Evolutionary conservation across 768 basidiomycete species (phyloP).

Genomic region (Lactarius pseudohatsudake): DNA sequence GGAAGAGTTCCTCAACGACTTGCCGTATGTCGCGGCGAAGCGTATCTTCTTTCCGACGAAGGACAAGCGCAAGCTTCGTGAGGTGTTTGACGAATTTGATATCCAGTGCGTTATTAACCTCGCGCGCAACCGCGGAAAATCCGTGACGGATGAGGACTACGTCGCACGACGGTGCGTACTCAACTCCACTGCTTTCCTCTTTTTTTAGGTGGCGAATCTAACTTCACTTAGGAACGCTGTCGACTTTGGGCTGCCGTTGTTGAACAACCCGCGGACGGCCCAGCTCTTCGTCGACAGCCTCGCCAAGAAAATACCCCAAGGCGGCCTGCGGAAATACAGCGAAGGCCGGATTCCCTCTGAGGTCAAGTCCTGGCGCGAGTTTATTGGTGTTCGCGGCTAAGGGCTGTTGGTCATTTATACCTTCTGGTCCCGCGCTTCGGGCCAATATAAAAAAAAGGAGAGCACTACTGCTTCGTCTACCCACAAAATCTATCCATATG

Average conservation of each 20-base stretch:
- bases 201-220: slow-evolving; percentile 7
- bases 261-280: slow-evolving; percentile 89
- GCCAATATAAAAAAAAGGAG: neutral
- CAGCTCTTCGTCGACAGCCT: slow-evolving; percentile 89
- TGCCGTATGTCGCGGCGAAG: slow-evolving; percentile 77
- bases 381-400: slow-evolving; percentile 71
- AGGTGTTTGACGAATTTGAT: slow-evolving; percentile 92
- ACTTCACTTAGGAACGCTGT: slow-evolving; percentile 20
- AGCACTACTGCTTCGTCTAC: neutral
- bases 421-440: slow-evolving; percentile 1
- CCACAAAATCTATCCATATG: slow-evolving; percentile 1
- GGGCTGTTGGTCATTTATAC: slow-evolving; percentile 4
- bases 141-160: slow-evolving; percentile 89
- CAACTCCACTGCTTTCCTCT: slow-evolving; percentile 2
- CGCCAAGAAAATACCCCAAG: slow-evolving; percentile 77
- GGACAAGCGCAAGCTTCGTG: slow-evolving; percentile 92
- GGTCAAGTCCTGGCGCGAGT: slow-evolving; percentile 90
- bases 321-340: slow-evolving; percentile 72
- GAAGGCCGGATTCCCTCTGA: slow-evolving; percentile 91
- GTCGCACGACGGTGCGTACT: slow-evolving; percentile 79
- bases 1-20: slow-evolving; percentile 75
- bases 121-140: slow-evolving; percentile 71
- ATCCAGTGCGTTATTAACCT: slow-evolving; percentile 96
- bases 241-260: slow-evolving; percentile 66
- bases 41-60: slow-evolving; percentile 95